Evolutionary conservation across 257 asterid species (phyloP), one percentile per base, ranked within the genome.

Genomic region (Ocimum tenuiflorum): DNA sequence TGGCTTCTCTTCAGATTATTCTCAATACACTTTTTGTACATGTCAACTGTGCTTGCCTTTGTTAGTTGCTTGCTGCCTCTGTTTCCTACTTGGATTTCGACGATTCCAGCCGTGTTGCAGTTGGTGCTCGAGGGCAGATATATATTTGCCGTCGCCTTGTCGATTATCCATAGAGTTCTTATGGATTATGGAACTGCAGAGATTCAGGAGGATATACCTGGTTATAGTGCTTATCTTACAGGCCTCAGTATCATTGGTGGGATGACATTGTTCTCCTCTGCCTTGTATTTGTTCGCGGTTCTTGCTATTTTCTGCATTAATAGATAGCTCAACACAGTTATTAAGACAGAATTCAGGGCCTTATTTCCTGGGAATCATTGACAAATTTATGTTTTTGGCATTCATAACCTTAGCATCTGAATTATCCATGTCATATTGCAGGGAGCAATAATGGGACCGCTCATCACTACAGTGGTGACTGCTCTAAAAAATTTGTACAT

Each of bases 241-340:
- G 97, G 97, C 59, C 95, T 94, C 53, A 94, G 99, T 80, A 88
- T 94, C 68, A 81, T 94, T 12, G 99, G 99, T 11, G 99, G 99
- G n/a, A 85, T 94, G 96, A 82, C 99, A 43, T 78, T 94, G 83
- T 90, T 94, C 73, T 65, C 90, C 36, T 86, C 96, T 24, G 95
- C 95, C 33, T 54, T 94, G 7, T 96, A 90, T 97, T n/a, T n/a
- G n/a, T n/a, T n/a, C n/a, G n/a, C n/a, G n/a, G n/a, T n/a, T n/a
- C n/a, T n/a, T n/a, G n/a, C n/a, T n/a, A n/a, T n/a, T n/a, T n/a
- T n/a, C n/a, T n/a, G n/a, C n/a, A n/a, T n/a, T n/a, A n/a, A n/a
- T n/a, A n/a, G n/a, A n/a, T n/a, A n/a, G n/a, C n/a, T n/a, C n/a
- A n/a, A n/a, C n/a, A n/a, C n/a, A n/a, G n/a, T n/a, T 14, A 45